A percentile compares a stretch with the other conserved stretches of the same genome.
These are phyloP conservation scores for Tetraselmis striata DNA, from an alignment of 139 green algal species.

Conservation along the genomic window DNA sequence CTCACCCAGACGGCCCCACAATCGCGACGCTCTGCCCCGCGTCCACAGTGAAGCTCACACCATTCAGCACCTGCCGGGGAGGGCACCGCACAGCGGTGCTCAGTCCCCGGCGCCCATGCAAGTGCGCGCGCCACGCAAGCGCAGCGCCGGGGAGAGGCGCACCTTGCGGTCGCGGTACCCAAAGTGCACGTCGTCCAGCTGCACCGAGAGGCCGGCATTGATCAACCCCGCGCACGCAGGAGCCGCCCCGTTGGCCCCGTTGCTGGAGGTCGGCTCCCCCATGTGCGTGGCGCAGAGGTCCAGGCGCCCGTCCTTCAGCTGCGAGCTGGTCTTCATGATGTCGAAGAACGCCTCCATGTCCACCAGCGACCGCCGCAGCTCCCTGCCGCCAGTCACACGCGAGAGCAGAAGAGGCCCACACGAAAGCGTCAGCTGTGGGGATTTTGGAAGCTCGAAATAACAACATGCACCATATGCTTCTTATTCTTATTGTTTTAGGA, in stretches of 20 bases:
- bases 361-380: conserved; percentile 82
- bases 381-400: conserved; percentile 53
- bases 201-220: conserved; percentile 27
- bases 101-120: too few species aligned
- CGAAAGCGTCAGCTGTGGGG: background rate
- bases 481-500: too few species aligned
- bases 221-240: background rate
- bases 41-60: conserved; percentile 36
- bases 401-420: background rate
- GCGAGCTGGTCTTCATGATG: conserved; percentile 62
- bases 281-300: conserved; percentile 16
- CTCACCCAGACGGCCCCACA: conserved; percentile 9
- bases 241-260: background rate
- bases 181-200: conserved; percentile 64
- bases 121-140: too few species aligned
- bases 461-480: background rate
- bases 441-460: background rate
- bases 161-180: conserved; percentile 43
- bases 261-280: background rate
- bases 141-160: too few species aligned
- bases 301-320: conserved; percentile 50
- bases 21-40: conserved; percentile 43
- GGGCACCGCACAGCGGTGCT: too few species aligned
- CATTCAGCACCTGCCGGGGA: conserved; percentile 40
- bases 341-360: conserved; percentile 93